Base-by-base conservation (phyloP, 2,329 filamentous ascomycete genomes). In the Ophiostoma novo-ulmi region DNA sequence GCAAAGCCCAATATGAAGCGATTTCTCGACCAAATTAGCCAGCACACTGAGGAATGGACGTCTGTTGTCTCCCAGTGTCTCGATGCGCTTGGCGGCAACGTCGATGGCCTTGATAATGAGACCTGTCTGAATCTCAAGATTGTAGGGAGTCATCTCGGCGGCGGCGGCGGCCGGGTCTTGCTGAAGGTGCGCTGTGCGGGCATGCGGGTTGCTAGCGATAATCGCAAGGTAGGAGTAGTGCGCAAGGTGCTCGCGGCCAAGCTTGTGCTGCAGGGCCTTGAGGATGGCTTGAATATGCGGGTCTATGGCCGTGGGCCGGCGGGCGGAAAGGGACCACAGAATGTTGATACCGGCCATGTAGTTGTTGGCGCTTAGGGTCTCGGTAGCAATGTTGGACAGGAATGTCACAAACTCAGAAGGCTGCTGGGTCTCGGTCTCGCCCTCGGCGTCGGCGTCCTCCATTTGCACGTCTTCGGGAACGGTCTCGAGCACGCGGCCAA, bases 21-120 rank as follows among this genome's bases (percentile, higher is more conserved):
- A 98, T 77, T 97, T 95, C 79, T 99, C 95, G 3, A 99, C 94
- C 31, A 99, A 85, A 22, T 94, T 95, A 5, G 95, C 95, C 44
- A 99, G 83, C 4, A 98, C 94, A 77, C 94, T 98, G 1, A 99
- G 86, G 82, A 98, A 99, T 0, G 95, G 94, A 65, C 96, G 86
- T 63, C 95, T 86, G 77, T 94, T 93, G 75, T 99, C 95, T 1
- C 93, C 93, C 14, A 99, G 85, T 52, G 91, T 90, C 76, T 95
- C 94, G 89, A 99, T 98, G 63, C 95, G 89, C 74, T 93, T 86
- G 1, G 95, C 92, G 31, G 97, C 91, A 71, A 97, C 89, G 76
- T 98, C 94, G 73, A 99, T 94, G 11, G 94, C 92, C 81, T 98
- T 98, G 77, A 97, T 89, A 80, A 98, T 97, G 61, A 99, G 82